Evolutionary conservation across 129 eudicot species (phyloP), one percentile per base, ranked within the genome.

Genomic region (Flaveria sonorensis): DNA sequence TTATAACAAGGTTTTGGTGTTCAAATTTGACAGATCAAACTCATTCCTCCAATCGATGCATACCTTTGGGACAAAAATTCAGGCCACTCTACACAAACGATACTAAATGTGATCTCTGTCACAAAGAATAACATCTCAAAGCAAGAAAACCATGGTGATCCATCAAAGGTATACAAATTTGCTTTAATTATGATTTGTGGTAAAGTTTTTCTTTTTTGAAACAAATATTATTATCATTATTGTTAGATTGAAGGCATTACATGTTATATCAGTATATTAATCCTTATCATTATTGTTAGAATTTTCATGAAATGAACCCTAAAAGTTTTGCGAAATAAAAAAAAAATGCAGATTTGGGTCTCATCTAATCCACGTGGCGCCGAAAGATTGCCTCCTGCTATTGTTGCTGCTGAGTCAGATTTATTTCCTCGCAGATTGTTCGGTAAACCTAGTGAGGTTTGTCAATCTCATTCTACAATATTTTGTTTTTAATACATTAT

Each of bases 341-440:
- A 60, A 12, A 13, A 57, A 16, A 63, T 86, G 80, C 77, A 91
- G 96, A 91, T 94, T 64, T 91, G 97, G 96, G 90, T 83, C 39
- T 83, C 92, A 8, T 87, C 97, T 68, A 94, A 94, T 70, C 99
- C 99, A 32, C 72, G 79, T 79, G 99, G 99, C 7, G 96, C 99
- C 26, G 97, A 94, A 75, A 75, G 80, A 75, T 79, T 91, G 70
- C 97, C 97, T 10, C 97, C 99, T 21, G 88, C 85, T 45, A 91
- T 94, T 71, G 83, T 94, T 77, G 92, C 82, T 47, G 74, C 94
- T 46, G 86, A 87, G 47, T 90, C 98, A 60, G 98, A 92, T 82
- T 74, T 89, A 26, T 89, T 62, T 73, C 93, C 68, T 70, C 90
- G 87, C 71, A 85, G 91, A 82, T 86, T 93, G 73, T 88, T 68